phyloP scores from a whole-genome alignment of 768 basidiomycete species.

The Pleurotus tuoliensis region DNA sequence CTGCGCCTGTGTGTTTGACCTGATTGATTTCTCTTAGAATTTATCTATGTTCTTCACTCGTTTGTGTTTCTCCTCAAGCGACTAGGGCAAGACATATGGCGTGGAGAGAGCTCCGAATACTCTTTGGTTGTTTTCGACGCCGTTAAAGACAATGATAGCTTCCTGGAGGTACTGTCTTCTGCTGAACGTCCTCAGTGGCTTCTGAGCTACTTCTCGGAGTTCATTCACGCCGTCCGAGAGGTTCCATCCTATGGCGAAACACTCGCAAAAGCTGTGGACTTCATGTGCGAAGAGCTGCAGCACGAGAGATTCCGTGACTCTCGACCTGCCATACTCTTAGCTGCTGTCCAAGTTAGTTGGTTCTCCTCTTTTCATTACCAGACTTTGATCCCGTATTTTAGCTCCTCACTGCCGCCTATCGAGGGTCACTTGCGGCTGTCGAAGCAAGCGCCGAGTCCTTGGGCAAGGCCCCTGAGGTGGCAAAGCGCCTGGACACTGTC shows the following conservation, averaged over 20 bases:
- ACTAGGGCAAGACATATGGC: constrained; percentile 60
- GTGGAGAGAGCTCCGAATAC: constrained; percentile 63
- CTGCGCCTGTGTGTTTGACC: constrained; percentile 6
- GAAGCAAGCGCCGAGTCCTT: background rate
- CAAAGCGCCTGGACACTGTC: constrained; percentile 18
- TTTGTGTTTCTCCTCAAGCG: constrained; percentile 60
- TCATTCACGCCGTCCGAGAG: constrained; percentile 52
- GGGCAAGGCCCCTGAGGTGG: constrained; percentile 6
- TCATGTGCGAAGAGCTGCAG: constrained; percentile 79
- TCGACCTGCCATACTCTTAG: constrained; percentile 56
- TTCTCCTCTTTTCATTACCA: background rate
- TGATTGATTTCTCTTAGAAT: constrained; percentile 38
- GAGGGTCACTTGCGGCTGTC: constrained; percentile 15
- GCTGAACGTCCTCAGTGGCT: constrained; percentile 40
- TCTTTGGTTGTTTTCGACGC: constrained; percentile 78
- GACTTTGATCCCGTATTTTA: constrained; percentile 12
- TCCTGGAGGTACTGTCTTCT: constrained; percentile 37
- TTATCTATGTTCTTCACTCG: constrained; percentile 52
- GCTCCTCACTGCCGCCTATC: constrained; percentile 29
- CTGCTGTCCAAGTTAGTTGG: constrained; percentile 59
- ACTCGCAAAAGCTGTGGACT: constrained; percentile 68
- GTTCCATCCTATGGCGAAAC: constrained; percentile 53
- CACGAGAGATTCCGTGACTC: constrained; percentile 64
- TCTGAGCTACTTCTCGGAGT: constrained; percentile 63
- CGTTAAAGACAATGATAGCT: constrained; percentile 73